Evolutionary conservation across 1,284 basidiomycete genomes (phyloP), one percentile per base, ranked within the genome.

Genomic region (Ceratobasidium sp.): DNA sequence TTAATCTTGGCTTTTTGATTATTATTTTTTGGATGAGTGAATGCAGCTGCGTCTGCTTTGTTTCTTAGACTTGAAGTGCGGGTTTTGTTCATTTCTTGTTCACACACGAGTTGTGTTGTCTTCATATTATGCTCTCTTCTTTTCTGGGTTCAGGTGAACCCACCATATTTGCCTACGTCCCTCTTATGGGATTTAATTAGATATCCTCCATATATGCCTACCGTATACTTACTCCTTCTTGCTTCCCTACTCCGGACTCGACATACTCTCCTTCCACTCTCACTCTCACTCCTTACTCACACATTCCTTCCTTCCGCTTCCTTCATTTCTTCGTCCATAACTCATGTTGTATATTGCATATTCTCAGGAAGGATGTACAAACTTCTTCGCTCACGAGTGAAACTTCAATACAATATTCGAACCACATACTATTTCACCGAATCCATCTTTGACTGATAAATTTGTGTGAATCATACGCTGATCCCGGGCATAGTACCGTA

Each of bases 81-180:
- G n/a, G 9, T 56, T n/a, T 24, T 45, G 5, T 24, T 29, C 47
- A 2, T 63, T 27, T 27, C 41, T 48, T 64, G 59, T 19, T 45
- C 33, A 29, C 45, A 47, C 62, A 27, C 19, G n/a, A 15, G 62
- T 27, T 41, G 41, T 29, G 41, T 41, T 48, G 54, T 31, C 33
- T 56, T 29, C 27, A 31, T 64, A 27, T 17, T 64, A 29, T 50
- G 62, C 15, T 33, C 1, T 24, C 19, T 71, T 51, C n/a, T 2
- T 33, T 51, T 59, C 22, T 72, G 69, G 69, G 69, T 71, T 59
- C 45, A 45, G 69, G 69, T 72, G 33, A 29, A 48, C 69, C 69
- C 69, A 51, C 15, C 41, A 60, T 72, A 60, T 56, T 56, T 41
- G 36, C 36, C 36, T 72, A 31, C 24, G 64, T 60, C 9, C 57